Percentiles rank a stretch among this genome's conserved stretches.
phyloP scores from a whole-genome alignment of 495 filamentous ascomycete genomes.

The Lindgomyces ingoldianus region DNA sequence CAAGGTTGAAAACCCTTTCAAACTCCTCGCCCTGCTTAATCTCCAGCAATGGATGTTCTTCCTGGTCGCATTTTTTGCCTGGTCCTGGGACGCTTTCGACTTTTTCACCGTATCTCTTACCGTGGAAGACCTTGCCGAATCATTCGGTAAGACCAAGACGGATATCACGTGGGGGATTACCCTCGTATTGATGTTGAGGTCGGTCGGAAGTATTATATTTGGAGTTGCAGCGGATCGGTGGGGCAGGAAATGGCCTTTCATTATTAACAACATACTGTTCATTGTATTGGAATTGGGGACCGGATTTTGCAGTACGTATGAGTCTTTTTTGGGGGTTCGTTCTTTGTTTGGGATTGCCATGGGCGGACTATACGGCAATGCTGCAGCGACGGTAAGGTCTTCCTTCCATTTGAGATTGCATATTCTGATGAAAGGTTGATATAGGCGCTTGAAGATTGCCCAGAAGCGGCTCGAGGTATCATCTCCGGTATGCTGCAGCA shows the following conservation, averaged over 20 bases:
- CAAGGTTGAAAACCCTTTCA: slow-evolving; percentile 77
- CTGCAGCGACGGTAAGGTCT: slow-evolving; percentile 62
- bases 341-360: slow-evolving; percentile 89
- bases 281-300: slow-evolving; percentile 77
- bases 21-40: slow-evolving; percentile 63
- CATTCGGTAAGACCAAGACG: slow-evolving; percentile 65
- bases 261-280: slow-evolving; percentile 81
- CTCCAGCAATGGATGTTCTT: slow-evolving; percentile 86
- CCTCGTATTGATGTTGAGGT: slow-evolving; percentile 77
- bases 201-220: slow-evolving; percentile 71
- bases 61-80: slow-evolving; percentile 50
- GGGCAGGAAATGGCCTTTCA: slow-evolving; percentile 85
- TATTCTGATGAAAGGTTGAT: background rate
- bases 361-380: slow-evolving; percentile 87
- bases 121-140: slow-evolving; percentile 63
- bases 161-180: slow-evolving; percentile 94
- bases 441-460: slow-evolving; percentile 78
- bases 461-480: slow-evolving; percentile 69
- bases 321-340: slow-evolving; percentile 75
- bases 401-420: background rate
- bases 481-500: slow-evolving; percentile 83
- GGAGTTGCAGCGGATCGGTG: slow-evolving; percentile 81
- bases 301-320: slow-evolving; percentile 75
- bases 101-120: slow-evolving; percentile 89
- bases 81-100: slow-evolving; percentile 86